Percentiles rank a stretch among this genome's conserved stretches.
Conservation (phyloP, 1,139 yeast genomes). For the Hansenula sp. region DNA sequence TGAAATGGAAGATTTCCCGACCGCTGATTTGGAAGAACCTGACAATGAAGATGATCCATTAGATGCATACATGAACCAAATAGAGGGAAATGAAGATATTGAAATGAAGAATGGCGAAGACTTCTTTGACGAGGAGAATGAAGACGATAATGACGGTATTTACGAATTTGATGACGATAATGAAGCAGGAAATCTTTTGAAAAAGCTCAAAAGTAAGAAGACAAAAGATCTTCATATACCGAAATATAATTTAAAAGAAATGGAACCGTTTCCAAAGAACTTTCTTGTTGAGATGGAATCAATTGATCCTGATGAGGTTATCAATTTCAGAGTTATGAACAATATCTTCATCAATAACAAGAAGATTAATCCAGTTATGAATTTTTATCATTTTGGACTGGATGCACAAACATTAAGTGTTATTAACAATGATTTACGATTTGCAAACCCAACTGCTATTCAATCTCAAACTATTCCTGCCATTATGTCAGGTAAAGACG, state of each 20-base stretch:
- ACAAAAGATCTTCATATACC: conserved; percentile 20
- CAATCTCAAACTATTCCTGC: conserved; percentile 93
- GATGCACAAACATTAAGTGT: conserved; percentile 51
- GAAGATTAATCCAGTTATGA: conserved; percentile 50
- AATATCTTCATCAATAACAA: conserved; percentile 22
- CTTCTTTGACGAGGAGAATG: conserved; percentile 11
- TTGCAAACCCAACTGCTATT: conserved; percentile 72
- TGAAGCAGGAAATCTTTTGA: conserved; percentile 30
- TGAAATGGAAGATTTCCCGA: conserved; percentile 5
- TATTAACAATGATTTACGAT: conserved; percentile 39
- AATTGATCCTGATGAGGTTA: conserved; percentile 21
- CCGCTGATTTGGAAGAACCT: too few species aligned
- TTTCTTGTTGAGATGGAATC: conserved; percentile 69
- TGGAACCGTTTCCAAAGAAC: conserved; percentile 53
- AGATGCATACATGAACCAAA: conserved; percentile 25
- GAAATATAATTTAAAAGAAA: conserved; percentile 28
- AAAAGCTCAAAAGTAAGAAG: conserved; percentile 36
- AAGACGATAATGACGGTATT: conserved; percentile 22
- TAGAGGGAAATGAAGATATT: conserved; percentile 6
- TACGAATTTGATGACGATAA: conserved; percentile 27
- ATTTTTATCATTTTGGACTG: conserved; percentile 82
- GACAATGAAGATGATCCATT: conserved; percentile 20
- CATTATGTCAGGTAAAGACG: conserved; percentile 83
- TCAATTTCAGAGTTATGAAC: conserved; percentile 22
- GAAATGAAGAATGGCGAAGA: conserved; percentile 1